phyloP scores from a whole-genome alignment of 495 filamentous ascomycete species.

The Aspergillus steynii region DNA sequence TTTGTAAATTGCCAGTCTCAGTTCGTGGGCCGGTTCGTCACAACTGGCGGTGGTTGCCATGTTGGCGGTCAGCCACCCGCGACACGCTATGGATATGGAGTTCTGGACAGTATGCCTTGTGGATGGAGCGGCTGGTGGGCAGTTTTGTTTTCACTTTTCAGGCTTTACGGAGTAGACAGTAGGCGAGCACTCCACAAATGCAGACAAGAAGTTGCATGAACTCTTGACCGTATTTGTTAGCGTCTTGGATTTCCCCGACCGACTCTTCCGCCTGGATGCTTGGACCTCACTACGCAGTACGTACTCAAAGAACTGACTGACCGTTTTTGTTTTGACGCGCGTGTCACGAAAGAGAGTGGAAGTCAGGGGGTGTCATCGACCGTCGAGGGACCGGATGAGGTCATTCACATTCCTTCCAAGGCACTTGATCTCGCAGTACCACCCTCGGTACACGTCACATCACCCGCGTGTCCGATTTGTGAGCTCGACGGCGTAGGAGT shows the following conservation, averaged over 20 bases:
- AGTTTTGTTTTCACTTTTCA: background rate
- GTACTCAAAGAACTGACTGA: background rate
- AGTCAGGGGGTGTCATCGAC: background rate
- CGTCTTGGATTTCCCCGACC: constrained; percentile 4
- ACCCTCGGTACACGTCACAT: constrained; percentile 13
- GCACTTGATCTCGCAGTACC: background rate
- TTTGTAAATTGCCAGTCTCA: too few species aligned
- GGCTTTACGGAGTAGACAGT: background rate
- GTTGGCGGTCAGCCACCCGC: constrained; percentile 20
- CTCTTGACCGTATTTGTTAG: constrained; percentile 7
- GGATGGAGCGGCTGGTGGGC: constrained; percentile 2
- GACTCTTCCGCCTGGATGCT: background rate
- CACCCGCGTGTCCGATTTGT: constrained; percentile 4
- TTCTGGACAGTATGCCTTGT: constrained; percentile 10
- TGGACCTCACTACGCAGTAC: background rate
- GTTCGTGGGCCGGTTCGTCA: background rate
- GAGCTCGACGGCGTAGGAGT: background rate
- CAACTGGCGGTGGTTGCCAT: constrained; percentile 7
- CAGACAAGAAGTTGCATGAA: constrained; percentile 20
- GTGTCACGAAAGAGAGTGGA: constrained; percentile 2
- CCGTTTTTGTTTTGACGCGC: background rate
- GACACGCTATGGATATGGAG: constrained; percentile 13
- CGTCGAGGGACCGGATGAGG: background rate
- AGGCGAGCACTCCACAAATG: constrained; percentile 13
- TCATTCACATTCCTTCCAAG: constrained; percentile 6